Evolutionary conservation across 164 flowering plant species (phyloP), one percentile per base, ranked within the genome.

Genomic region (Tetrastigma voinierianum): DNA sequence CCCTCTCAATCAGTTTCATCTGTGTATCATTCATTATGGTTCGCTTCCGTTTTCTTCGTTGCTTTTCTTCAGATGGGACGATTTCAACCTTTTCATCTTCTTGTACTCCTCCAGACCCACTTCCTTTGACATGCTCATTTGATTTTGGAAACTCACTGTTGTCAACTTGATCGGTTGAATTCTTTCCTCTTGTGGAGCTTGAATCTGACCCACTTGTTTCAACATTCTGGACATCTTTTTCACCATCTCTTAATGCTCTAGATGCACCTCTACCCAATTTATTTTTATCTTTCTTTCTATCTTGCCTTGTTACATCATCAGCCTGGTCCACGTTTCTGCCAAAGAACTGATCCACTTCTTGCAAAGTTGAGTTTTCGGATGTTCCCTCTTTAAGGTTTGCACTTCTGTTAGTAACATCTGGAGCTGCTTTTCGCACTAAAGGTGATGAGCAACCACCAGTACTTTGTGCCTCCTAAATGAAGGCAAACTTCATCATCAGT

Each of bases 11-110:
- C 4, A 90, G 45, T 14, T 74, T 53, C 14, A 87, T 82, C 74
- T 95, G 97, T 57, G 77, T 77, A 24, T 87, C 94, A 74, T 90
- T 95, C 98, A 95, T 91, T 61, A 95, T 82, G 51, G 87, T 85
- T 65, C 97, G 81, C 76, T 92, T 95, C 67, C 98, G 77, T 77
- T 92, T 95, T 49, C 85, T 84, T 52, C 74, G 82, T 47, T 82
- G 91, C 70, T 81, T 91, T 67, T 90, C 96, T 43, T 84, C 90
- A 64, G 71, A 14, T 24, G 69, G 84, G 23, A 68, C 53, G 52
- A 67, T 65, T 76, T 84, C 89, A 67, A 64, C 59, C 74, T 82
- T 85, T 57, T 77, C 92, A 69, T 77, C 86, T 66, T 74, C 85
- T 57, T 69, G 74, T 66, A 66, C 57, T 59, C 82, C 81, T 16